Conservation (phyloP, 495 filamentous ascomycete species). For the Daldinia bambusicola region DNA sequence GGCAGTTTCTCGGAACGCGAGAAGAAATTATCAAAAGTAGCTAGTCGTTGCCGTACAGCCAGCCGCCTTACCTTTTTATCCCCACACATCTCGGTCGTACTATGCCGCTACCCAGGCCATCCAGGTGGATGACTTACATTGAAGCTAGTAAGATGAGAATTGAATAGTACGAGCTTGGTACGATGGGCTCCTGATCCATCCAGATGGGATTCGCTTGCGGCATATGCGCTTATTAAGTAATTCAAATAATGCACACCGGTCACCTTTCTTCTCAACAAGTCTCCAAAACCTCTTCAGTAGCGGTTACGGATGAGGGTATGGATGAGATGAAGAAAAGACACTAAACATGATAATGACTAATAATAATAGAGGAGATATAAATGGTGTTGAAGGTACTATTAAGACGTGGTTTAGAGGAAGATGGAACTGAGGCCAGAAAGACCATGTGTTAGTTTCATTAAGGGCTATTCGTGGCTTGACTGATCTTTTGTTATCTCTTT, state of each 20-base stretch:
- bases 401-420: background rate
- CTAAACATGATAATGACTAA: background rate
- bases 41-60: constrained; percentile 33
- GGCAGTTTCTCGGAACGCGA: constrained; percentile 22
- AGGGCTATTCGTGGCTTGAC: constrained; percentile 39
- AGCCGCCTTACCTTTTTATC: constrained; percentile 25
- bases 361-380: constrained; percentile 5
- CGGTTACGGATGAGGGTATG: background rate
- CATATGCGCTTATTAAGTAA: constrained; percentile 41
- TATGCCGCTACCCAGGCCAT: constrained; percentile 39
- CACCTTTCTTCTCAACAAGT: background rate
- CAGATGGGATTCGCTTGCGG: constrained; percentile 36
- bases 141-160: constrained; percentile 43
- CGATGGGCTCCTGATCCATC: constrained; percentile 43
- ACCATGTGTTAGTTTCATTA: constrained; percentile 40
- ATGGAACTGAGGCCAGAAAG: constrained; percentile 19
- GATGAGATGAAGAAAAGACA: constrained; percentile 3
- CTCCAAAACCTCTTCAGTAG: background rate
- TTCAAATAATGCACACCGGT: constrained; percentile 24
- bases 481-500: constrained; percentile 8
- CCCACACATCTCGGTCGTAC: constrained; percentile 46
- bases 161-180: constrained; percentile 45
- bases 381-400: constrained; percentile 10
- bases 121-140: constrained; percentile 46
- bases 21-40: constrained; percentile 16